A percentile compares a stretch with the other conserved stretches of the same genome.
Evolutionary conservation across 2,329 filamentous ascomycete genomes (phyloP).

Genomic region (Sporothrix variecibatus): DNA sequence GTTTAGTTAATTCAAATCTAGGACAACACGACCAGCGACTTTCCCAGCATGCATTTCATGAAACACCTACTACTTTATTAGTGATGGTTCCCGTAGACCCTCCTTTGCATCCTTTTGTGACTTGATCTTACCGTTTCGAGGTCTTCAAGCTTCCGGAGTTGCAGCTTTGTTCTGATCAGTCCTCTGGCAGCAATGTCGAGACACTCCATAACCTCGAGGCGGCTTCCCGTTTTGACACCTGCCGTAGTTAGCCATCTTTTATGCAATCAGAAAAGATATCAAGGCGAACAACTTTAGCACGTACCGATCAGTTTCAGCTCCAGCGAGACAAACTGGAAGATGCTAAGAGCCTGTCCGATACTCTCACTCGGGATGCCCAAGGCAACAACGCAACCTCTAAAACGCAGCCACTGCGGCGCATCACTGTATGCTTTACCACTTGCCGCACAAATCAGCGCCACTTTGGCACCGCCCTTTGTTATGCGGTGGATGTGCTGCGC

Average conservation of each 20-base stretch:
- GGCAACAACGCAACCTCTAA: neutral
- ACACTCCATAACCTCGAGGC: neutral
- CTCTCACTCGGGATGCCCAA: neutral
- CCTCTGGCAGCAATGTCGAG: neutral
- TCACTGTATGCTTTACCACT: neutral
- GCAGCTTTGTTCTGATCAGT: neutral
- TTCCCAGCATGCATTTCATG: neutral
- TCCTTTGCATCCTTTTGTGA: neutral
- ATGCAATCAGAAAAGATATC: neutral
- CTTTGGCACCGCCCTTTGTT: neutral
- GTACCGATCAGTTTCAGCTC: neutral
- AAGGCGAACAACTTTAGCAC: neutral
- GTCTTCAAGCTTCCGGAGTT: neutral
- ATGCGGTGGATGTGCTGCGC: neutral
- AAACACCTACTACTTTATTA: neutral
- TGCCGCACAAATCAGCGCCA: neutral
- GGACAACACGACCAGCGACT: neutral
- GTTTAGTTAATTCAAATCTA: neutral
- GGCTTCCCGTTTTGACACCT: conserved; percentile 8
- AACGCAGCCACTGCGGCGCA: neutral
- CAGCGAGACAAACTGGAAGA: neutral
- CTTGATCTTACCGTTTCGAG: neutral
- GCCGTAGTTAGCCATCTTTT: neutral
- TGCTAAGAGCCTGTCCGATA: neutral
- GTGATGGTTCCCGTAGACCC: neutral